Base-by-base conservation (phyloP, 495 filamentous ascomycete species). In the Collariella sp. region DNA sequence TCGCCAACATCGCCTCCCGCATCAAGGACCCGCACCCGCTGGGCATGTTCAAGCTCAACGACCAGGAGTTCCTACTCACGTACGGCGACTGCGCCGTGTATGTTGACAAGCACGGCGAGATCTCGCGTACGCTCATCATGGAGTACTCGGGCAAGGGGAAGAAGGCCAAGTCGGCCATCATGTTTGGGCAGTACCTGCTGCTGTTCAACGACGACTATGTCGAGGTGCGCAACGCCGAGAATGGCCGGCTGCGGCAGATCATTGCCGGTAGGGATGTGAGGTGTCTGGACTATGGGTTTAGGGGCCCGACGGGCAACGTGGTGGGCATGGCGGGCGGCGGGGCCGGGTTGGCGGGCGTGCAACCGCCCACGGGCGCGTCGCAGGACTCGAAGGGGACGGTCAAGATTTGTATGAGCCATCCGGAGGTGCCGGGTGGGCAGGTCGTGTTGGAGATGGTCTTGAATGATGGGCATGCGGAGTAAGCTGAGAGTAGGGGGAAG, bases 21-120 rank as follows among this genome's bases (percentile, higher is more conserved):
- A 84, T 97, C 61, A 79, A 77, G 53, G 84, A 84, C 47, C 86
- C 94, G 55, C 79, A 84, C 34, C 90, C 93, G 1, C 77, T 99
- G 12, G 90, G 89, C 46, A 97, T 99, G 93, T 95, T 97, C 78
- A 84, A 91, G 46, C 83, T 97, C 46, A 89, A 85, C 49, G 90
- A 95, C 42, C 83, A 83, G 38, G 93, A 98, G 67, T 97, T 96
- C 72, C 71, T 99, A 5, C 80, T 95, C n/a, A 84, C 83, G 13
- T 99, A 96, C 67, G 87, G 89, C 59, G 89, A 96, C 65, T 96
- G 91, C 57, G 93, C 89, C 19, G 89, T 97, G 1, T 99, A 97
- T 58, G 89, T 96, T 67, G 95, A 97, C 72, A 95, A 97, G 69
- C 90, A 96, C 67, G 94, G 93, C 56, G 93, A 97, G 52, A 87